Base-by-base conservation (phyloP, 164 flowering plant genomes). In the Litsea cubeba region DNA sequence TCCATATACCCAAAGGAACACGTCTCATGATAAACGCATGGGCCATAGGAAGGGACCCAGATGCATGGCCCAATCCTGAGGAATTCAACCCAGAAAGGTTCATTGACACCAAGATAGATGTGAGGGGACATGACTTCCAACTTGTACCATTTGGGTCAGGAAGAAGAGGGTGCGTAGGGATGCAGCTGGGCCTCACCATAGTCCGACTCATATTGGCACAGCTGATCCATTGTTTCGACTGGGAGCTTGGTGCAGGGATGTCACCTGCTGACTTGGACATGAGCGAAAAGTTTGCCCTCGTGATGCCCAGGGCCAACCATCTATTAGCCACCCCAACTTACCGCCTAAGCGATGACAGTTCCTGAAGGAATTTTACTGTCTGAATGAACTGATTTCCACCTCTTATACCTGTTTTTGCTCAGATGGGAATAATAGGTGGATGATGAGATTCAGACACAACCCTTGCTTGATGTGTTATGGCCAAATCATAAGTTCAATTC, bases 31-130 rank as follows among this genome's bases (percentile, higher is more conserved):
- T 79, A n/a, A 83, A 83, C 62, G 74, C 69, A 24, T 82, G 83
- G 82, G 70, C 79, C 0, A 81, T 81, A 18, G 81, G 76, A 28
- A 65, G 86, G 30, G 86, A 81, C 72, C 78, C 84, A 0, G 40
- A 46, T 6, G 72, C 70, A 1, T 83, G 86, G 86, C 30, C 75
- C 12, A 22, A 70, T 12, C 74, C 79, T 0, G 72, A 79, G 17
- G 74, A 79, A 18, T 79, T 76, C 77, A 46, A 8, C 20, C 82
- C 82, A 2, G 82, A 79, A 67, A 79, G 82, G 71, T 79, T 79
- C 50, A 17, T 12, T 0, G 79, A 35, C 23, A 14, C 14, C 0
- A 23, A 72, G 15, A 70, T 76, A 12, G 79, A 79, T 17, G n/a
- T 76, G 4, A 26, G 20, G 24, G 81, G 79, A 8, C 74, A 30